Evolutionary conservation across 139 green algal genomes (phyloP).

Genomic region (Chlorella sp.): DNA sequence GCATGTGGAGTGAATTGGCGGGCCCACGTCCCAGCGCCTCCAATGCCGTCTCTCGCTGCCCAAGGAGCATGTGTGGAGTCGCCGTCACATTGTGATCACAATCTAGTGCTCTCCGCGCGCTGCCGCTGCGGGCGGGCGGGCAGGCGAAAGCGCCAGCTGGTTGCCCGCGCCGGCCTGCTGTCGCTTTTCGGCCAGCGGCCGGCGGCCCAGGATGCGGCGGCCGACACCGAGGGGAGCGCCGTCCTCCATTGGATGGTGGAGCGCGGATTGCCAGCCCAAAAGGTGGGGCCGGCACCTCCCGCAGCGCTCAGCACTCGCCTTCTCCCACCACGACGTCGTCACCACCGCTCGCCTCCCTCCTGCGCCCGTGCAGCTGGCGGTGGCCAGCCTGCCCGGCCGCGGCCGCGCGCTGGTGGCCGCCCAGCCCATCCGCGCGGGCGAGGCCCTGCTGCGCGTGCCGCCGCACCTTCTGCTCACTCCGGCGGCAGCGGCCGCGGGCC

Average conservation of each 20-base stretch:
- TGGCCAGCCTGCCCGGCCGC: constrained; percentile 7
- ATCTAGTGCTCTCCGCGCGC: too few relatives aligned
- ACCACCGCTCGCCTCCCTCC: not conserved
- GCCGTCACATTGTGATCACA: too few relatives aligned
- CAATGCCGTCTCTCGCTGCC: too few relatives aligned
- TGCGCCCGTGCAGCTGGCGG: not conserved
- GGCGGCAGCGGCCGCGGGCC: constrained; percentile 44
- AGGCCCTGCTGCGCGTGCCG: constrained; percentile 60
- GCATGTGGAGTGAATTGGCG: too few relatives aligned
- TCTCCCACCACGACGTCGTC: too few relatives aligned
- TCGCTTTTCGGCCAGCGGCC: not conserved
- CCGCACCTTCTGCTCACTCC: constrained; percentile 50
- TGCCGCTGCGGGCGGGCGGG: too few relatives aligned
- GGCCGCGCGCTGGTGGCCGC: constrained; percentile 61
- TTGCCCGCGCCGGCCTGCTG: not conserved
- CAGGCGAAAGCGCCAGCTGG: not conserved
- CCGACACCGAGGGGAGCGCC: not conserved
- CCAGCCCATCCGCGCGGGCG: constrained; percentile 30
- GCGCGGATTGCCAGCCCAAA: constrained; percentile 5
- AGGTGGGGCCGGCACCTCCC: not conserved
- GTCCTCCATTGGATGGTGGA: not conserved
- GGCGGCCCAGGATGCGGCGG: not conserved
- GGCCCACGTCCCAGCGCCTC: too few relatives aligned
- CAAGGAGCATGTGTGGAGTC: too few relatives aligned
- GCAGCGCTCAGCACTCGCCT: too few relatives aligned